These are phyloP conservation scores for Brassica carinata DNA, from an alignment of 345 rosid species.

Conservation along the genomic window DNA sequence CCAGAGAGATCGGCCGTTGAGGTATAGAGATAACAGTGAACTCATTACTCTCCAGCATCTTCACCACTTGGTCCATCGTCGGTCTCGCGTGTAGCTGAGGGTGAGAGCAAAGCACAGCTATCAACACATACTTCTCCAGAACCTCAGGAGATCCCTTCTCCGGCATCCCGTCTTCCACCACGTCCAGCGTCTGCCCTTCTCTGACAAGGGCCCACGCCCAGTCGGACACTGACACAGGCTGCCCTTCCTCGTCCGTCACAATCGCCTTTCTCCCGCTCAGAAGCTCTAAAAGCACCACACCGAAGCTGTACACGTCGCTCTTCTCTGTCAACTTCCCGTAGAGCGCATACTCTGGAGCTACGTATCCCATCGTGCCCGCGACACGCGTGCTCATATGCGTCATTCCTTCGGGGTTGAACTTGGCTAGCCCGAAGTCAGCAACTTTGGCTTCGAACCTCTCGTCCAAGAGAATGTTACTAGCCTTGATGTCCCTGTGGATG, in stretches of 20 bases:
- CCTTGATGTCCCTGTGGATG: conserved; percentile 89
- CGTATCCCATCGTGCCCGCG: conserved; percentile 96
- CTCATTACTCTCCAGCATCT: conserved; percentile 87
- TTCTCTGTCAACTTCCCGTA: conserved; percentile 87
- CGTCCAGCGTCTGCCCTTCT: conserved; percentile 64
- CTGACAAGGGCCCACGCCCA: conserved; percentile 94
- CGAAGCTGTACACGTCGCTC: conserved; percentile 92
- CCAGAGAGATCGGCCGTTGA: conserved; percentile 74
- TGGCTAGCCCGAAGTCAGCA: conserved; percentile 90
- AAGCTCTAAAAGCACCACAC: conserved; percentile 88
- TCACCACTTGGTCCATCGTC: conserved; percentile 93
- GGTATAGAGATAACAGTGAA: conserved; percentile 70
- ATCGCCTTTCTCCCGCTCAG: conserved; percentile 85
- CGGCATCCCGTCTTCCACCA: conserved; percentile 72
- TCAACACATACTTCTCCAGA: conserved; percentile 78
- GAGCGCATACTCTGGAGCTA: conserved; percentile 93
- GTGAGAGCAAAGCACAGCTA: conserved; percentile 87
- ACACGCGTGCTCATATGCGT: conserved; percentile 92
- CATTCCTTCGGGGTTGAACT: conserved; percentile 77
- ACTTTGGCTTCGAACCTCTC: conserved; percentile 79
- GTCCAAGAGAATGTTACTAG: conserved; percentile 85
- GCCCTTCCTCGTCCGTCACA: conserved; percentile 49
- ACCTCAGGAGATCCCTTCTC: conserved; percentile 61
- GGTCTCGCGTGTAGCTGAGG: conserved; percentile 88
- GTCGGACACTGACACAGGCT: conserved; percentile 68